Base-by-base conservation (phyloP, 2,329 filamentous ascomycete genomes). In the Diaporthe citri region DNA sequence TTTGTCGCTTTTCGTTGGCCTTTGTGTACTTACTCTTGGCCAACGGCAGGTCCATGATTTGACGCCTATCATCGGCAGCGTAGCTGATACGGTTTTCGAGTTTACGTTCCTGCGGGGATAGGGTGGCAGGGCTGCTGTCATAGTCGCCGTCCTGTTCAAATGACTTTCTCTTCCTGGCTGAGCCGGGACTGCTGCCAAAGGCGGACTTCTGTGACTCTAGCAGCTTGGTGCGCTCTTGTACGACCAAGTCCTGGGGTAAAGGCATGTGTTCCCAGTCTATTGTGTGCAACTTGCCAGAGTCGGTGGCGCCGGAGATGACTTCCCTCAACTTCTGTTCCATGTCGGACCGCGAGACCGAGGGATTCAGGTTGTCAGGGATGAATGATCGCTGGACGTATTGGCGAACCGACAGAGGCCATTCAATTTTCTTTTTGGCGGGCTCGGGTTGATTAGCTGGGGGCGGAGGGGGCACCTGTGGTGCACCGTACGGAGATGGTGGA, bases 321-420 rank as follows among this genome's bases (percentile, higher is more conserved):
- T 93, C 87, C 84, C 96, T 98, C 77, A 99, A 87, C 81, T 95
- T 97, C 76, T 88, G 87, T 83, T 98, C 94, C 88, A 98, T 93
- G 74, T 97, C 95, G 71, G 88, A 80, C 71, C 90, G 89, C 69
- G 86, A 83, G 60, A 96, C 90, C 52, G 90, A 88, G 7, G 89
- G 80, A 77, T 94, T 89, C 78, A 92, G 87, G 81, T 95, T 94
- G 75, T 92, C 90, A 36, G 91, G 90, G 69, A 94, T 91, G 82
- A 98, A 98, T 36, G 95, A 96, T 81, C 95, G 92, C 80, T 95
- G 93, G 43, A 98, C 96, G 85, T 98, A 98, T 78, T 90, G 88
- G 79, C 95, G 94, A 76, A 98, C 95, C n/a, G 93, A 90, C 57
- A 90, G 87, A 43, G 95, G 93, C 93, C 95, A 98, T 79, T 93